A percentile compares a stretch with the other conserved stretches of the same genome.
Conservation (phyloP, 768 basidiomycete species). For the Chiua virens region DNA sequence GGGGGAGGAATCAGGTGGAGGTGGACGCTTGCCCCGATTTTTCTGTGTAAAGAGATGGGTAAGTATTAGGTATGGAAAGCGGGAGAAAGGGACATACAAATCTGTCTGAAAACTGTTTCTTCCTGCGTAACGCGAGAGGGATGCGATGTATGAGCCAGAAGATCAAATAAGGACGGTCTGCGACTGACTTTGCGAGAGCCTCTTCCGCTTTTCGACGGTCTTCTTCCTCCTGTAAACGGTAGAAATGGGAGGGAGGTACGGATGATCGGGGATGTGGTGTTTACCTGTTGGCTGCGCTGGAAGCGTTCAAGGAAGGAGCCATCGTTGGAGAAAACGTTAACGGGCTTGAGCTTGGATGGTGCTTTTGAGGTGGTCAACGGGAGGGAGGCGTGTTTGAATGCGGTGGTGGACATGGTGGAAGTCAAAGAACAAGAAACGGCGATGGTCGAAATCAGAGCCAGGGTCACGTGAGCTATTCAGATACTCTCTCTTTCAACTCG, state of each 20-base stretch:
- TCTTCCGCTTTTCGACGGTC: conserved; percentile 58
- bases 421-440: not conserved
- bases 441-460: not conserved
- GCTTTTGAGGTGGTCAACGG: conserved; percentile 19
- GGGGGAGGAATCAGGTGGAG: conserved; percentile 39
- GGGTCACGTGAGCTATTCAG: conserved; percentile 1
- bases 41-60: conserved; percentile 38
- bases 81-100: conserved; percentile 45
- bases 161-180: not conserved
- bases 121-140: conserved; percentile 37
- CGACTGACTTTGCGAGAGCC: conserved; percentile 45
- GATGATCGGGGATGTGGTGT: conserved; percentile 4
- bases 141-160: too few relatives aligned
- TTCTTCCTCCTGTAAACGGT: conserved; percentile 49
- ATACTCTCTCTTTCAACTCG: too few relatives aligned
- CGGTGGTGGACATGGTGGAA: conserved; percentile 18
- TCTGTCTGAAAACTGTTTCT: conserved; percentile 57
- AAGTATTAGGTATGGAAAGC: too few relatives aligned
- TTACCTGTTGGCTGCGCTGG: conserved; percentile 56
- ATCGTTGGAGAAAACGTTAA: conserved; percentile 68
- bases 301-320: conserved; percentile 68
- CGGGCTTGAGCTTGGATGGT: conserved; percentile 41
- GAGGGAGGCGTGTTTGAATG: conserved; percentile 14
- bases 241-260: not conserved
- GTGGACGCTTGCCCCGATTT: conserved; percentile 56